Evolutionary conservation across 2,329 filamentous ascomycete species (phyloP), one percentile per base, ranked within the genome.

Genomic region (Claviceps pazoutovae): DNA sequence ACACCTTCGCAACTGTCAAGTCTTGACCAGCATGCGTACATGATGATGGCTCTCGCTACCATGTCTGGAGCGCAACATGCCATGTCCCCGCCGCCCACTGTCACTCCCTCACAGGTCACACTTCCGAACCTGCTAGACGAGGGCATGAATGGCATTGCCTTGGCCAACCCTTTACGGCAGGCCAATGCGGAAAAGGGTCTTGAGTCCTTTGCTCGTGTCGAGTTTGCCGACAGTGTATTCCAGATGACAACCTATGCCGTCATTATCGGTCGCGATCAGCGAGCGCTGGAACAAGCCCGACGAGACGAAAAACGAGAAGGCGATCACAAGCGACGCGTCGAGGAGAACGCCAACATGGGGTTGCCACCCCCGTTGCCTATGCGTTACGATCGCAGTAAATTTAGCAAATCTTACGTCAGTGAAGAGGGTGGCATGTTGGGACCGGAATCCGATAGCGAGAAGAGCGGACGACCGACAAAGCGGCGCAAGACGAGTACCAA

Each of bases 221-320:
- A 82, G 59, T 89, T 90, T 62, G 75, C 78, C 57, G 86, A 90
- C 69, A 84, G 84, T 61, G 77, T 82, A 52, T 89, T 86, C 64
- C 85, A 86, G 66, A 85, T 90, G 80, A 87, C 82, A 49, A 88
- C 84, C 1, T 83, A 83, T 59, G 75, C 79, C 50, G 76, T 89
- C 58, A 78, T 86, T 52, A 79, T 90, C 30, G 85, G 84, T 51
- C 82, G 86, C 55, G 85, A 89, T 64, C 74, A 82, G 59, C 68
- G 73, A 50, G 80, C 80, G 9, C 66, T 80, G 56, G 68, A 74
- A 51, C 73, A 78, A 57, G 79, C 78, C 21, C 71, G 73, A 45
- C 69, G 69, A 51, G 73, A 79, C 53, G 73, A 76, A 60, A 73
- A 68, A 54, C 69, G 72, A 37, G 66, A 68, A 37, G 70, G 73